Conservation (phyloP, 2,329 filamentous ascomycete genomes). For the Exophiala alcalophila region DNA sequence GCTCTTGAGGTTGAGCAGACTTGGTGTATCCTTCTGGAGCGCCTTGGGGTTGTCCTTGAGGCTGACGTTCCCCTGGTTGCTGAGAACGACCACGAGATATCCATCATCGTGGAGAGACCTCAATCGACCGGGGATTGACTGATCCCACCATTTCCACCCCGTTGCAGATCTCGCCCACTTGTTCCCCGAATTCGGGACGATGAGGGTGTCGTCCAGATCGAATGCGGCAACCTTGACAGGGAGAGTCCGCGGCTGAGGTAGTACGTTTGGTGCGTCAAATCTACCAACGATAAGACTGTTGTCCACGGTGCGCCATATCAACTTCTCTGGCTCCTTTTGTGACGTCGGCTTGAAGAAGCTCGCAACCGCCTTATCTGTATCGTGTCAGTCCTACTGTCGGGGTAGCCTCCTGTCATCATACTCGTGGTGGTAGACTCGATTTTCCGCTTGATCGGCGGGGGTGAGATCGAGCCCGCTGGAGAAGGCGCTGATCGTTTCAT, state of each 20-base stretch:
- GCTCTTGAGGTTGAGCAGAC: constrained; percentile 75
- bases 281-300: constrained; percentile 73
- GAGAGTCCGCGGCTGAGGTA: constrained; percentile 8
- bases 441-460: constrained; percentile 56
- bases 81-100: constrained; percentile 74
- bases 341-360: constrained; percentile 87
- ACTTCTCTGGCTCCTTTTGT: constrained; percentile 74
- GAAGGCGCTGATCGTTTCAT: constrained; percentile 40
- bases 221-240: constrained; percentile 44
- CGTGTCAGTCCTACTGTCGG: constrained; percentile 6
- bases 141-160: constrained; percentile 96
- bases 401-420: constrained; percentile 29
- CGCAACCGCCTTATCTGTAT: constrained; percentile 56
- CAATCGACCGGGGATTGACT: constrained; percentile 64
- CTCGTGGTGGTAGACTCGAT: constrained; percentile 55
- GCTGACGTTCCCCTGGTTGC: constrained; percentile 82
- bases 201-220: constrained; percentile 75
- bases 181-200: constrained; percentile 75
- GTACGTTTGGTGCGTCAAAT: constrained; percentile 43
- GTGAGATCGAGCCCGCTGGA: constrained; percentile 50
- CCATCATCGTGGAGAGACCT: constrained; percentile 68
- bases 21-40: constrained; percentile 64
- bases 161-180: constrained; percentile 65
- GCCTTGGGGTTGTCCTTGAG: constrained; percentile 70
- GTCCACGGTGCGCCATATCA: constrained; percentile 65